These are phyloP conservation scores for Linum tenue DNA, from an alignment of 345 rosid genomes.

Conservation along the genomic window DNA sequence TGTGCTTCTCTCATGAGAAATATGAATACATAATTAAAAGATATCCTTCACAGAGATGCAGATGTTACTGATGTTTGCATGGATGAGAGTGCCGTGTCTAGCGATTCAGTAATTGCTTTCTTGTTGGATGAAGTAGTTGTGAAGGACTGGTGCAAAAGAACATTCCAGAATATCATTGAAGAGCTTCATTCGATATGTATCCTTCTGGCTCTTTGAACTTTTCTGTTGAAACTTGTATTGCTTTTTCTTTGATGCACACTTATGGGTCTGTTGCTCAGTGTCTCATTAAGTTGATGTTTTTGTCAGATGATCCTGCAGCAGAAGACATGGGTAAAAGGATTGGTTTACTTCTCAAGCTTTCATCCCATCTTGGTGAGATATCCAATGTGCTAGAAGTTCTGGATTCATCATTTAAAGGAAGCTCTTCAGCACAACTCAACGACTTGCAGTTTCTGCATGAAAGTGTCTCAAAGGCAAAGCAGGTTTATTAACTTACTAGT, in stretches of 20 bases:
- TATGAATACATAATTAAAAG: constrained; percentile 4
- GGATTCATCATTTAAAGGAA: constrained; percentile 71
- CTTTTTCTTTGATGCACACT: constrained; percentile 1
- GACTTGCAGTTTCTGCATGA: constrained; percentile 80
- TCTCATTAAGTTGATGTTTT: constrained; percentile 18
- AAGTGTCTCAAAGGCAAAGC: constrained; percentile 69
- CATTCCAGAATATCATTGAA: constrained; percentile 43
- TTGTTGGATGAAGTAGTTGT: constrained; percentile 98
- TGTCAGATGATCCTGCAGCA: constrained; percentile 51
- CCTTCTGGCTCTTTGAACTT: constrained; percentile 30
- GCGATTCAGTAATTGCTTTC: constrained; percentile 87
- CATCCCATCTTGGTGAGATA: constrained; percentile 47
- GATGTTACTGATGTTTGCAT: constrained; percentile 92
- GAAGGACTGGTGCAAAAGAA: constrained; percentile 94
- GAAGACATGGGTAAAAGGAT: constrained; percentile 52
- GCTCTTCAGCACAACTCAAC: constrained; percentile 57
- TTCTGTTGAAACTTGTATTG: constrained; percentile 6
- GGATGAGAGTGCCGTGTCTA: constrained; percentile 98
- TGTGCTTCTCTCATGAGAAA: background rate
- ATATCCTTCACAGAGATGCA: constrained; percentile 48
- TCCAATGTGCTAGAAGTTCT: constrained; percentile 73
- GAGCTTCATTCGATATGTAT: constrained; percentile 80
- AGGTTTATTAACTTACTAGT: constrained; percentile 42
- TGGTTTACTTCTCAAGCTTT: constrained; percentile 48
- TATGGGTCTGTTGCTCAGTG: background rate